Evolutionary conservation across 2,329 filamentous ascomycete species (phyloP).

Genomic region (Epicoccum sorghinum): DNA sequence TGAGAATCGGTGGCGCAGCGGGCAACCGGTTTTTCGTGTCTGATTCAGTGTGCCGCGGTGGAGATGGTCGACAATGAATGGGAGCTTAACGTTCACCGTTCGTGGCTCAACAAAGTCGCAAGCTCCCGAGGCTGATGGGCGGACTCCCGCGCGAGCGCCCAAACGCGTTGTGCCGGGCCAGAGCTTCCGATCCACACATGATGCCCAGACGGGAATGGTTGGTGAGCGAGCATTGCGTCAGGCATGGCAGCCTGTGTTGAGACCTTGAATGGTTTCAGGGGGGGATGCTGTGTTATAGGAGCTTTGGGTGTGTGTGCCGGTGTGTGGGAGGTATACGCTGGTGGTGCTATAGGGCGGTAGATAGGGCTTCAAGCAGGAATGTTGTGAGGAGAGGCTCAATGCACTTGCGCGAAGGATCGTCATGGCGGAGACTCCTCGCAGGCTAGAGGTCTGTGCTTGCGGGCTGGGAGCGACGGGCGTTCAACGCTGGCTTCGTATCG

Average conservation of each 20-base stretch:
- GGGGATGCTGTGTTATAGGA: background rate
- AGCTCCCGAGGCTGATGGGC: background rate
- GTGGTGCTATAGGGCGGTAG: background rate
- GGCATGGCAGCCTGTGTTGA: constrained; percentile 5
- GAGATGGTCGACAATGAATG: too few species aligned
- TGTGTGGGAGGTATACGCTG: background rate
- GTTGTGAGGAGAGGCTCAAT: constrained; percentile 10
- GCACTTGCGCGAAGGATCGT: constrained; percentile 9
- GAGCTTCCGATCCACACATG: constrained; percentile 18
- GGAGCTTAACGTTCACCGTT: constrained; percentile 1
- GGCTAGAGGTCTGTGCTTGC: constrained; percentile 6
- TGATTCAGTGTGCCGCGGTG: too few species aligned
- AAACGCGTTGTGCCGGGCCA: constrained; percentile 11
- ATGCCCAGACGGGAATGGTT: constrained; percentile 19
- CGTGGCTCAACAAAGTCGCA: constrained; percentile 13
- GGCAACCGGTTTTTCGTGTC: too few species aligned
- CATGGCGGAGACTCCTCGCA: constrained; percentile 9
- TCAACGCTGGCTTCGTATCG: constrained; percentile 16
- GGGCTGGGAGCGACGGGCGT: constrained; percentile 16
- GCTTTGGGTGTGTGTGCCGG: background rate
- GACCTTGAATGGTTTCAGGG: constrained; percentile 8
- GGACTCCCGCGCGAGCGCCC: background rate
- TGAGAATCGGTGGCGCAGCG: too few species aligned
- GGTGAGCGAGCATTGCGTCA: background rate
- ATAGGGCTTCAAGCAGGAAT: background rate